phyloP scores from a whole-genome alignment of 306 rosid genomes.

The Cucurbita maxima region DNA sequence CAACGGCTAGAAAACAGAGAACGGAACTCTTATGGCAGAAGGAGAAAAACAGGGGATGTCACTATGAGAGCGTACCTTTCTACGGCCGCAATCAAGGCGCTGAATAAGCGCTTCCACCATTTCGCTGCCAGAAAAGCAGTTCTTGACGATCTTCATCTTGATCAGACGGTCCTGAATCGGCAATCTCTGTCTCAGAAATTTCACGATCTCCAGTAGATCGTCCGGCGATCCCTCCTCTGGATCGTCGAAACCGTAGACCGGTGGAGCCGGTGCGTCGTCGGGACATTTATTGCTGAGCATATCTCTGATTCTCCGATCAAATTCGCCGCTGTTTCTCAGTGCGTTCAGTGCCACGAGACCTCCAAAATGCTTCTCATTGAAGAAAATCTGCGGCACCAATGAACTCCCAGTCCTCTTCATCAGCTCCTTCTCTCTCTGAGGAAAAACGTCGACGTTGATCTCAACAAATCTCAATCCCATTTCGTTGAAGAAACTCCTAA shows the following conservation, averaged over 20 bases:
- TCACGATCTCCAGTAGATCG: conserved; percentile 36
- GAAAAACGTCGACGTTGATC: conserved; percentile 79
- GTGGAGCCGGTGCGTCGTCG: conserved; percentile 47
- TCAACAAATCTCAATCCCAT: conserved; percentile 49
- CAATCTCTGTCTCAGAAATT: conserved; percentile 40
- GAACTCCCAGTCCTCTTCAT: conserved; percentile 38
- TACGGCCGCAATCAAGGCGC: conserved; percentile 54
- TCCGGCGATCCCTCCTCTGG: conserved; percentile 28
- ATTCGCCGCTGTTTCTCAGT: conserved; percentile 62
- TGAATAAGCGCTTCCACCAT: conserved; percentile 50
- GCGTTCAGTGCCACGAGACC: conserved; percentile 81
- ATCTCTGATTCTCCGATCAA: conserved; percentile 51
- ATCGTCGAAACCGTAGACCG: conserved; percentile 54
- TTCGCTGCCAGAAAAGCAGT: conserved; percentile 65
- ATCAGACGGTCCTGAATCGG: conserved; percentile 67
- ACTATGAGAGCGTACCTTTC: conserved; percentile 36
- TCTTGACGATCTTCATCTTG: conserved; percentile 62
- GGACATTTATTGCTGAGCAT: conserved; percentile 30
- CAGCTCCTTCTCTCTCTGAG: conserved; percentile 52
- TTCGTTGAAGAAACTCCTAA: conserved; percentile 48
- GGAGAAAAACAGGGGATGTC: neutral
- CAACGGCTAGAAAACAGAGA: neutral
- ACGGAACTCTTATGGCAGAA: neutral
- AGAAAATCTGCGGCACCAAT: conserved; percentile 77
- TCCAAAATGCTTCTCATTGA: conserved; percentile 79